Evolutionary conservation across 1,139 yeast species (phyloP).

Genomic region (Kluyveromyces sp.): DNA sequence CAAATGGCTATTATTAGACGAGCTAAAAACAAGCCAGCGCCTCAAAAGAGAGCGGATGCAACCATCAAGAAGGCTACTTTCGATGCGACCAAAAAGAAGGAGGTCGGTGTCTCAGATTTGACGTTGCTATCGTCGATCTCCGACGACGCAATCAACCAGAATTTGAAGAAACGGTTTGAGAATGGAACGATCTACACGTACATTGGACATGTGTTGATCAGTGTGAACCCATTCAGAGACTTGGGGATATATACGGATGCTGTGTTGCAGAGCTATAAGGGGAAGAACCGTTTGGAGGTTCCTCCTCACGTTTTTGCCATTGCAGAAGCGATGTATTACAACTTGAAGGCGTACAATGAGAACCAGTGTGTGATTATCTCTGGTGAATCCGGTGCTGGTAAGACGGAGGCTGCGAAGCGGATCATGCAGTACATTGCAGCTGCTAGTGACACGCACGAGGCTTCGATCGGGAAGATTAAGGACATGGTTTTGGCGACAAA

Average conservation of each 20-base stretch:
- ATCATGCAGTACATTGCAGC: slow-evolving; percentile 98
- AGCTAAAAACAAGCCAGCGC: slow-evolving; percentile 54
- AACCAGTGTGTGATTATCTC: slow-evolving; percentile 97
- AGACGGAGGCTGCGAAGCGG: slow-evolving; percentile 96
- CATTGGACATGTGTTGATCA: slow-evolving; percentile 82
- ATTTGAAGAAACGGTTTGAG: slow-evolving; percentile 79
- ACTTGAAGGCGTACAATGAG: slow-evolving; percentile 88
- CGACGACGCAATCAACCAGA: slow-evolving; percentile 90
- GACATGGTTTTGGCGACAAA: slow-evolving; percentile 98
- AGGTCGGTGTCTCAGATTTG: slow-evolving; percentile 94
- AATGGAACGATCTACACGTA: slow-evolving; percentile 86
- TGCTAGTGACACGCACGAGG: slow-evolving; percentile 53
- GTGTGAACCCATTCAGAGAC: slow-evolving; percentile 95
- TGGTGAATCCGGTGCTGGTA: slow-evolving; percentile 99
- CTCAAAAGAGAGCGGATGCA: slow-evolving; percentile 45
- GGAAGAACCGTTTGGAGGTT: slow-evolving; percentile 88
- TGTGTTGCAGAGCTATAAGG: slow-evolving; percentile 68
- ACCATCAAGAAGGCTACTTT: slow-evolving; percentile 86
- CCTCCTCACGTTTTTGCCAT: slow-evolving; percentile 99
- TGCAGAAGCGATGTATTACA: slow-evolving; percentile 95
- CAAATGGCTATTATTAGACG: slow-evolving; percentile 70
- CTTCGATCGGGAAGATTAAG: slow-evolving; percentile 71
- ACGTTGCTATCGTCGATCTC: slow-evolving; percentile 82
- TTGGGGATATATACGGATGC: slow-evolving; percentile 87
- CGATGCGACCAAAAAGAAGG: slow-evolving; percentile 82